Conservation (phyloP, 129 eudicot genomes). For the Helianthus annuus region HanXRQr2.0-SUNRISE NC_035444.2:31508881-31509380, state of each 20-base stretch:
- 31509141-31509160: background rate
- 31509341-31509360: too few species aligned
- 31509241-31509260: background rate
- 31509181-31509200: slow-evolving; percentile 1
- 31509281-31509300: too few species aligned
- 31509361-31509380: too few species aligned
- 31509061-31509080: background rate
- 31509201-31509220: slow-evolving; percentile 21
- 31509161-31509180: slow-evolving; percentile 14
- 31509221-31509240: slow-evolving; percentile 13
- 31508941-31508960: too few species aligned
- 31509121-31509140: background rate
- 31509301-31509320: too few species aligned
- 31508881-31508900: too few species aligned
- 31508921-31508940: too few species aligned
- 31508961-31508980: too few species aligned
- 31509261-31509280: too few species aligned
- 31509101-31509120: background rate
- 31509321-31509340: too few species aligned
- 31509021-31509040: background rate
- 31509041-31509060: background rate
- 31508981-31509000: background rate
- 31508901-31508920: too few species aligned
- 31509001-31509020: background rate
- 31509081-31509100: background rate